Base-by-base conservation (phyloP, 2,329 filamentous ascomycete genomes). In the Epichloe uncinata region DNA sequence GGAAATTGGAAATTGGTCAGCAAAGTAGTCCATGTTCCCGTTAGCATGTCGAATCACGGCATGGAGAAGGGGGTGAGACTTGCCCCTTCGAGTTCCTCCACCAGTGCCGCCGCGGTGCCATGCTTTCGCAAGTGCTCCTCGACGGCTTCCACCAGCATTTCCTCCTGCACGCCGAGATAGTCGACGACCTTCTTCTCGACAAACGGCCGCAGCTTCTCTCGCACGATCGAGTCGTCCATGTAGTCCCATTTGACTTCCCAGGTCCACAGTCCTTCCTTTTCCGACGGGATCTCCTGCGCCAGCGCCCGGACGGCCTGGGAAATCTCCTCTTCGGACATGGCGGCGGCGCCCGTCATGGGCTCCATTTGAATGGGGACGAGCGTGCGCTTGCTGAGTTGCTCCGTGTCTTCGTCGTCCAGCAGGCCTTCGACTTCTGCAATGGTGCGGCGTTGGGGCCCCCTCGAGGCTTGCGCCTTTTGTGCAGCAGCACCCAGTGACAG, bases 101-200 rank as follows among this genome's bases (percentile, higher is more conserved):
- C 87, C 58, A 98, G 66, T 50, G 85, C 85, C 53, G 82, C 77
- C n/a, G 93, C 87, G 54, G 76, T 77, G 26, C 82, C 82, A 58
- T 84, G 82, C 58, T 82, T 82, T 55, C 84, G 79, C 54, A 98
- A 71, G 66, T 95, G 88, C 60, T 89, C 85, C 62, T 96, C 84
- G 37, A 97, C 88, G 42, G 93, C 84, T 62, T 95, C 90, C 34
- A 98, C 89, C 45, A 98, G 73, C 70, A 96, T 83, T 69, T 97
- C 87, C 66, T 98, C 93, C 68, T 97, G 89, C 51, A 98, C 86
- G 52, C 94, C 94, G 45, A 98, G 77, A 60, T 93, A 94, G 67
- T 98, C 93, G 53, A 98, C 84, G 58, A 97, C 87, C 76, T 97
- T 98, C 78, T 95, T 95, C 73, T 95, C 89, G 51, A 97, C 87